Conservation (phyloP, 768 basidiomycete species). For the Suillus paluster region DNA sequence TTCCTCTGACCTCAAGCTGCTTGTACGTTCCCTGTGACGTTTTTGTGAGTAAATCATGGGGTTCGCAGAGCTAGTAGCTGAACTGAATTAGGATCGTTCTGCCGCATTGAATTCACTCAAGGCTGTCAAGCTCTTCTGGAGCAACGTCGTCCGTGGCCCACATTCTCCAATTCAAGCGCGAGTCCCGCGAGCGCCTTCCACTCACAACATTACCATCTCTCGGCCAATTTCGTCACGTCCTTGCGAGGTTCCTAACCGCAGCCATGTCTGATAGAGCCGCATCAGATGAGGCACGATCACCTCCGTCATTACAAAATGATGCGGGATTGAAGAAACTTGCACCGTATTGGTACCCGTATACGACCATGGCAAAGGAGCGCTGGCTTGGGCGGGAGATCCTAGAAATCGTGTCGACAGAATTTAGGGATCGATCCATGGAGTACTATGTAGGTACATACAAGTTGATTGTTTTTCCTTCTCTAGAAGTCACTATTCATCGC, state of each 20-base stretch:
- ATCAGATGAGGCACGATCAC: constrained; percentile 16
- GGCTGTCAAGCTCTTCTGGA: constrained; percentile 18
- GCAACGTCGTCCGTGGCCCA: constrained; percentile 37
- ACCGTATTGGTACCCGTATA: constrained; percentile 94
- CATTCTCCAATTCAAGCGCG: constrained; percentile 27
- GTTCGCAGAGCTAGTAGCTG: constrained; percentile 1
- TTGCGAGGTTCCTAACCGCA: constrained; percentile 54
- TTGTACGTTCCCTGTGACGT: background rate
- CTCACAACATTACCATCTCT: constrained; percentile 53
- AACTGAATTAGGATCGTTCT: background rate
- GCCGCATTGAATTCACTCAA: constrained; percentile 7
- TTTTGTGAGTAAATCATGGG: background rate
- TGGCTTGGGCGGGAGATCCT: constrained; percentile 89
- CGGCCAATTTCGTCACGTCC: constrained; percentile 61
- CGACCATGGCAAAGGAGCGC: constrained; percentile 89
- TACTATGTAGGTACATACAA: constrained; percentile 77
- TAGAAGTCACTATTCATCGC: background rate
- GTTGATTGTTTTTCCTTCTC: background rate
- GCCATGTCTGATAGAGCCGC: constrained; percentile 47
- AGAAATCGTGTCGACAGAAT: constrained; percentile 93
- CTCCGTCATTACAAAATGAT: constrained; percentile 32
- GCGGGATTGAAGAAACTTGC: constrained; percentile 70
- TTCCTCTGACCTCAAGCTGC: no score
- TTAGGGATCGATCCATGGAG: constrained; percentile 91
- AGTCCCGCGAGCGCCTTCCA: constrained; percentile 36